phyloP scores from a whole-genome alignment of 129 eudicot genomes.

The Ambrosia trifida region DNA sequence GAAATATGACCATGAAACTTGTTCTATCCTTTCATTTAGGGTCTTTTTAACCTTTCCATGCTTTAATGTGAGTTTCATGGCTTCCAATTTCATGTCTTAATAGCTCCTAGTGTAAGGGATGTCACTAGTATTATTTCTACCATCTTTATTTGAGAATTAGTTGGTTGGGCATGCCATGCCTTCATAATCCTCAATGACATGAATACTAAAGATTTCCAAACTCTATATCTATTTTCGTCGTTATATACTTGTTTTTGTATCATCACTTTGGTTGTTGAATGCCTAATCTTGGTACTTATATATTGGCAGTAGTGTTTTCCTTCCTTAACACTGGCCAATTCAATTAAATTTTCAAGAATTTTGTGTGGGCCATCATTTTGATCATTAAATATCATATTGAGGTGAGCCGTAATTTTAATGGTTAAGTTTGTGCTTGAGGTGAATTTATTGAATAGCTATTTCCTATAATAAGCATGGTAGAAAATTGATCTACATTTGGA shows the following conservation, averaged over 20 bases:
- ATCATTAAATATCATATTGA: background rate
- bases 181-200: background rate
- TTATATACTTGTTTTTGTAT: too few species aligned
- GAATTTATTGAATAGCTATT: background rate
- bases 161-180: conserved; percentile 12
- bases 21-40: background rate
- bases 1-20: background rate
- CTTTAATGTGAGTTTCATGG: background rate
- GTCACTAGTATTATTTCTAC: background rate
- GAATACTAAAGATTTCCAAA: background rate
- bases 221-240: too few species aligned
- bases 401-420: background rate
- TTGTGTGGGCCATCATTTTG: background rate
- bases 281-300: background rate
- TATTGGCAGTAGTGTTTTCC: background rate
- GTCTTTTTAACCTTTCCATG: background rate
- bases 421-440: conserved; percentile 8
- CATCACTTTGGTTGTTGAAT: too few species aligned
- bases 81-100: background rate
- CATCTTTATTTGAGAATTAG: background rate
- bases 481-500: background rate
- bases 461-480: background rate
- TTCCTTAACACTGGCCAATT: background rate
- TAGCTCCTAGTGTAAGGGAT: background rate
- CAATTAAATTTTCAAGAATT: background rate